Percentiles rank a stretch among this genome's conserved stretches.
Conservation (phyloP, 331 rosid species). For the Pyrus hybrid region DNA sequence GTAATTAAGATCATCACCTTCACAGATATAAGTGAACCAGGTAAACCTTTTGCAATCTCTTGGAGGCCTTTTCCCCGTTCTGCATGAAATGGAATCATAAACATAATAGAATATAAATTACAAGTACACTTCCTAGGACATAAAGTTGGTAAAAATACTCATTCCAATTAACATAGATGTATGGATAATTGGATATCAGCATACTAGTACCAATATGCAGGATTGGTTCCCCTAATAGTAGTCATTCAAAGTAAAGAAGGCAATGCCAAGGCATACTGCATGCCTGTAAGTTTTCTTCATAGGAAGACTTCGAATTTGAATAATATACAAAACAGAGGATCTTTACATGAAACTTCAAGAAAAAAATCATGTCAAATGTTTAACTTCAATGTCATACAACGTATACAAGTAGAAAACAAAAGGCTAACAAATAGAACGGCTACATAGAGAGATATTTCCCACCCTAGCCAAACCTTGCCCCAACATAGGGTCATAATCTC, state of each 20-base stretch:
- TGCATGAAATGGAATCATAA: constrained; percentile 14
- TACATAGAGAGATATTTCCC: not conserved
- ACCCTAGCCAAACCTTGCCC: not conserved
- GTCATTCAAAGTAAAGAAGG: not conserved
- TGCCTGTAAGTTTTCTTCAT: not conserved
- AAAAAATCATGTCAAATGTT: not conserved
- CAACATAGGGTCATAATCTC: not conserved
- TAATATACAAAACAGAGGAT: not conserved
- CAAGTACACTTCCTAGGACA: not conserved
- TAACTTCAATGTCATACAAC: not conserved
- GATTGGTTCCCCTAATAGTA: not conserved
- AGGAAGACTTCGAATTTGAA: not conserved
- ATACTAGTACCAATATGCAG: not conserved
- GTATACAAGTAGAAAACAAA: not conserved
- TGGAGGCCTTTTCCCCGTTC: constrained; percentile 35
- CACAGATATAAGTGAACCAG: constrained; percentile 31
- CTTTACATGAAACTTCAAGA: not conserved
- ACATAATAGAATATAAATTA: not conserved
- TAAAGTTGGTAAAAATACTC: not conserved
- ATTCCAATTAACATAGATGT: not conserved
- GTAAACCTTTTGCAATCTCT: constrained; percentile 43
- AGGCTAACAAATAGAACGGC: not conserved
- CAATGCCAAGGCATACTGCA: not conserved
- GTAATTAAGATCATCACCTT: constrained; percentile 26
- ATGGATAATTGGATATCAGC: not conserved